Evolutionary conservation across 805 yeast species (phyloP).

Genomic region (Priceomyces medius): DNA sequence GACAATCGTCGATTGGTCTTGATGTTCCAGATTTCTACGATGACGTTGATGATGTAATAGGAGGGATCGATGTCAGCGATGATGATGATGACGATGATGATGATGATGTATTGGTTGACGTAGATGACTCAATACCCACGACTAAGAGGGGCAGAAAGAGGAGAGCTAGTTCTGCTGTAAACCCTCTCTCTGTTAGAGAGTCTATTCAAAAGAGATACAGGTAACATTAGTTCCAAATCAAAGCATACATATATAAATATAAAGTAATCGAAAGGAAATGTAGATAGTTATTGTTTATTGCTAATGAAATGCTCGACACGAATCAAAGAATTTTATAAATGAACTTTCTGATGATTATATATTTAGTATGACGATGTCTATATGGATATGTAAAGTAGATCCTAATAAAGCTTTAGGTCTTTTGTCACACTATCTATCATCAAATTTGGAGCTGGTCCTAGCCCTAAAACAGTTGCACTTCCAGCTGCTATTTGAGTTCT

Average conservation of each 20-base stretch:
- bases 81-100: conserved; percentile 32
- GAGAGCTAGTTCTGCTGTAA: conserved; percentile 44
- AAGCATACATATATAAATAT: background rate
- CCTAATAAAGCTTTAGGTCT: conserved; percentile 68
- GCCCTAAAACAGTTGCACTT: conserved; percentile 90
- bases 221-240: background rate
- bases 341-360: no score
- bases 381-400: no score
- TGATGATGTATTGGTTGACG: conserved; percentile 34
- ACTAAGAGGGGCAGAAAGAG: conserved; percentile 30
- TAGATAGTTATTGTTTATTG: background rate
- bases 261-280: background rate
- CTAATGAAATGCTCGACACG: no score
- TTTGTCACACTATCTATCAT: conserved; percentile 82
- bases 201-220: conserved; percentile 12
- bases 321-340: no score
- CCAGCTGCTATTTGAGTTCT: conserved; percentile 97
- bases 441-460: conserved; percentile 92
- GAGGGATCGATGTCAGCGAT: conserved; percentile 28
- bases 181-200: conserved; percentile 30
- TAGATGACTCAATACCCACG: conserved; percentile 29
- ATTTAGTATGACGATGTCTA: no score
- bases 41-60: conserved; percentile 42
- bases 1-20: conserved; percentile 41
- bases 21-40: conserved; percentile 44